Evolutionary conservation across 257 asterid genomes (phyloP).

Genomic region (Nicotiana paniculata): DNA sequence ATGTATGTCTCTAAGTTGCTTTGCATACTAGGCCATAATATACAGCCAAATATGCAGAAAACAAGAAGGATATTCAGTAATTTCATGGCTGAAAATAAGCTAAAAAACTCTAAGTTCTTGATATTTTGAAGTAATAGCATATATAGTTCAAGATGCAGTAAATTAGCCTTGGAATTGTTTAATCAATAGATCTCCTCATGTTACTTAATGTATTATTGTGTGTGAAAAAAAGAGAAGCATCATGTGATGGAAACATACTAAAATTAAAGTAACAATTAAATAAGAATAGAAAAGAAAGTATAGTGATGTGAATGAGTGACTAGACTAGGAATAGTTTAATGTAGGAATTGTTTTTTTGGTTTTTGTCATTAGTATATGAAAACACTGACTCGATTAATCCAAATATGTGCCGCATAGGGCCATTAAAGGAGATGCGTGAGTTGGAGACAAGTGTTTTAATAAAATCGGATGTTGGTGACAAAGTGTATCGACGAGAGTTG

Average conservation of each 20-base stretch:
- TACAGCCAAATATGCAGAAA: background rate
- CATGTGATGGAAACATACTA: background rate
- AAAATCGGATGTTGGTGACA: too few species aligned
- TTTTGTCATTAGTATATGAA: too few species aligned
- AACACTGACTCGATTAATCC: too few species aligned
- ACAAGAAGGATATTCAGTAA: background rate
- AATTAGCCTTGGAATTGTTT: background rate
- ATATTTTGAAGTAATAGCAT: background rate
- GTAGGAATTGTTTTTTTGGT: too few species aligned
- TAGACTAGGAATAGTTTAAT: background rate
- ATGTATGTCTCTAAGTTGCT: constrained; percentile 27
- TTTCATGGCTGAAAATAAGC: background rate
- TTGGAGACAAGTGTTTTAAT: too few species aligned
- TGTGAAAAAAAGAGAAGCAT: background rate
- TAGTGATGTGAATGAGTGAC: background rate
- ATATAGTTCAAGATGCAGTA: background rate
- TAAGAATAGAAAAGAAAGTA: background rate
- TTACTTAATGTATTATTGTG: background rate
- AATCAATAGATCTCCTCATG: background rate
- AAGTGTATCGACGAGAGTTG: too few species aligned
- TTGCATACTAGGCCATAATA: background rate
- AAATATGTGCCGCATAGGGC: too few species aligned
- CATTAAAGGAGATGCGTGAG: too few species aligned
- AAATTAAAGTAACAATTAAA: background rate
- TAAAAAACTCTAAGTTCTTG: too few species aligned